phyloP scores from a whole-genome alignment of 106 monocot genomes.

The Agapanthus africanus region DNA sequence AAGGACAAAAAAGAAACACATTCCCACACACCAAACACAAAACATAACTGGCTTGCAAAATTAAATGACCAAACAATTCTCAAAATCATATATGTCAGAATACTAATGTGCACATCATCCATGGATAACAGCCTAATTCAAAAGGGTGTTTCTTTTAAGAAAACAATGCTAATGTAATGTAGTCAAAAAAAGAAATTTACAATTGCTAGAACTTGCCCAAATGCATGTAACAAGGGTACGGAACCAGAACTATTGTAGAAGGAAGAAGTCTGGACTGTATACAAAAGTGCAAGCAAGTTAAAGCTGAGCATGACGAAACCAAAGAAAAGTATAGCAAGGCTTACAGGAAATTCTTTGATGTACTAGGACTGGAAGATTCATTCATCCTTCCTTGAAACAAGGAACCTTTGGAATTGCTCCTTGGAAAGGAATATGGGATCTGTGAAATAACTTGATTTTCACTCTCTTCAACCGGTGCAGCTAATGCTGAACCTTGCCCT shows the following conservation, averaged over 20 bases:
- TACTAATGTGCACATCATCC: neutral
- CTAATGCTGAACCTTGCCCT: slow-evolving; percentile 23
- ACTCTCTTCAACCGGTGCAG: slow-evolving; percentile 42
- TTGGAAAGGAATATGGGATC: slow-evolving; percentile 31
- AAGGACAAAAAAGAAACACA: neutral
- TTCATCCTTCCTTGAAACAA: slow-evolving; percentile 52
- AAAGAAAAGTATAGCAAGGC: slow-evolving; percentile 5
- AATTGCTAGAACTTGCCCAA: neutral
- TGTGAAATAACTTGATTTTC: slow-evolving; percentile 34
- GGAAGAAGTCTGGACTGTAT: neutral
- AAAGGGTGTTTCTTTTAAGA: neutral
- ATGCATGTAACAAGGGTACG: too few relatives aligned
- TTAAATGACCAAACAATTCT: neutral
- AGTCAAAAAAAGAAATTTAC: neutral
- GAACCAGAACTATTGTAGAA: neutral
- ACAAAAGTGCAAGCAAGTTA: neutral
- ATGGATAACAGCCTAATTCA: neutral
- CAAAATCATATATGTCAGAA: neutral
- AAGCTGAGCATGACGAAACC: neutral
- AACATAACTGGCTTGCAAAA: neutral
- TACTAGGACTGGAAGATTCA: slow-evolving; percentile 52
- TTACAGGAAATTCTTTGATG: slow-evolving; percentile 81
- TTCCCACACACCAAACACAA: neutral
- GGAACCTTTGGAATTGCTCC: slow-evolving; percentile 36
- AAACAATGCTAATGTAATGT: neutral